Evolutionary conservation across 441 rosid species (phyloP), one percentile per base, ranked within the genome.

Genomic region (Melastoma candidum): DNA sequence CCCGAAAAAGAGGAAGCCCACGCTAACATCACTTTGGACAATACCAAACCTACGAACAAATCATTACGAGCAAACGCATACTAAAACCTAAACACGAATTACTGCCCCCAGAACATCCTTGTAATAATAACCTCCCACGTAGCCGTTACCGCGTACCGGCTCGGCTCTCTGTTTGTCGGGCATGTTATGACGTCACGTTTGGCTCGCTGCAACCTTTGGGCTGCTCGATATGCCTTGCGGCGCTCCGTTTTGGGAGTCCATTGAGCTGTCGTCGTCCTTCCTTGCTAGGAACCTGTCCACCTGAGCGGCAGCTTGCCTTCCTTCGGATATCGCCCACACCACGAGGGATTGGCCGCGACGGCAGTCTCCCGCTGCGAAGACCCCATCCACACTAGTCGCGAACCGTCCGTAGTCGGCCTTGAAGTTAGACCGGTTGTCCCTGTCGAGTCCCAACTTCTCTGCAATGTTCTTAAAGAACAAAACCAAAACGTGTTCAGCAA

Each of bases 241-340:
- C 46, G 50, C 67, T 46, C 58, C 43, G 43, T 36, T 36, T 36
- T 54, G 22, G 49, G 25, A 49, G 46, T 41, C 57, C 2, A 3
- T 7, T 1, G 43, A 13, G 0, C 29, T 49, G 7, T 54, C 61
- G 26, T 61, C 52, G 14, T 79, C 82, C 22, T 73, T 70, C 36
- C 27, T 36, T 10, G 61, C 41, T 12, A 95, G 83, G 71, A 60
- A 95, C 13, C 69, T 80, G 65, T 95, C 95, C 0, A 95, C 99
- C 68, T 90, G 93, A 11, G 93, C 71, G 32, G 99, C 99, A 4
- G 98, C 78, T 77, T 90, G 99, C 41, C 99, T 79, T 58, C 99
- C 99, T 74, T 95, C 99, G 10, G 95, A 78, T 64, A 95, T 90
- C 17, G 99, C 99, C 99, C 99, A 95, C 0, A 95, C 99, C 49